These are phyloP conservation scores for Blastocladiella emersonii DNA, from an alignment of 371 early-diverging fungal species.

Conservation along the genomic window DNA sequence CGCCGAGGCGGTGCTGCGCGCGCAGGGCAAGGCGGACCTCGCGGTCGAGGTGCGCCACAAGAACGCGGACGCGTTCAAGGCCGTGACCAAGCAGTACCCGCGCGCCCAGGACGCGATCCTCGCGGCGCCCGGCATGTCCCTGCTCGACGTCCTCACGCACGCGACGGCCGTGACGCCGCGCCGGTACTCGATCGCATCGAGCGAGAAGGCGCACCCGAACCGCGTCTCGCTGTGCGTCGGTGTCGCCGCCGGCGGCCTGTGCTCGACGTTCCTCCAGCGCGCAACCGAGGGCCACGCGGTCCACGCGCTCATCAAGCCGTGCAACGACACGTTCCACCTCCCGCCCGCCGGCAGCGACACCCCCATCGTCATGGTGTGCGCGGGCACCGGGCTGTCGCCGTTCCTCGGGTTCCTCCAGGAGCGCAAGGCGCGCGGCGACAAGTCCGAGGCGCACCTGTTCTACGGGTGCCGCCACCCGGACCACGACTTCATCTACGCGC, in stretches of 20 bases:
- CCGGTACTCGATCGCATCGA: constrained; percentile 17
- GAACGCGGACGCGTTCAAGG: not conserved
- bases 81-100: not conserved
- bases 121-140: constrained; percentile 2
- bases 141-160: constrained; percentile 11
- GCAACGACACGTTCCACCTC: constrained; percentile 12
- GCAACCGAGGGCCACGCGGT: constrained; percentile 2
- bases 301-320: constrained; percentile 7
- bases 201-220: not conserved
- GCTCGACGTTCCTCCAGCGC: constrained; percentile 8
- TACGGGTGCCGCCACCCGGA: constrained; percentile 16
- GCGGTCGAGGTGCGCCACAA: not conserved
- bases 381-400: constrained; percentile 19
- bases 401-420: constrained; percentile 17
- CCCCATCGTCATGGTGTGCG: constrained; percentile 17
- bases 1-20: not conserved
- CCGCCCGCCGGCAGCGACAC: constrained; percentile 7
- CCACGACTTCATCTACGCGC: constrained; percentile 11
- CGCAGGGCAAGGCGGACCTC: constrained; percentile 3
- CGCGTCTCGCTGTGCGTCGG: constrained; percentile 2
- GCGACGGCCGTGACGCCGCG: constrained; percentile 9
- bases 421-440: constrained; percentile 6
- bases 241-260: constrained; percentile 13
- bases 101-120: constrained; percentile 2
- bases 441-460: constrained; percentile 12